phyloP scores from a whole-genome alignment of 257 asterid species.

The Solanum paucissectum region DNA sequence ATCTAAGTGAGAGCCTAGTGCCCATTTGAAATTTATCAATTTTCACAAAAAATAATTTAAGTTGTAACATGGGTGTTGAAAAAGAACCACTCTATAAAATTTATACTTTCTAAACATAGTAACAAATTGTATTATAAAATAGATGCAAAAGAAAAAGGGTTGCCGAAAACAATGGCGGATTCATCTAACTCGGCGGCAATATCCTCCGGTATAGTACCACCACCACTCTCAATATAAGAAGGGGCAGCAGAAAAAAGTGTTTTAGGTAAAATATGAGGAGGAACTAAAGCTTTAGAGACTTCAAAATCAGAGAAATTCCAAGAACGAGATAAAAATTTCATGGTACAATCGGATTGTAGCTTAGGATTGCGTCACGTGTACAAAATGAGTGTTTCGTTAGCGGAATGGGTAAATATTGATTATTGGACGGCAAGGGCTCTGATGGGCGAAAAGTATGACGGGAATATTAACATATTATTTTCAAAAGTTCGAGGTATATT shows the following conservation, averaged over 20 bases:
- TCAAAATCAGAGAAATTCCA: conserved; percentile 85
- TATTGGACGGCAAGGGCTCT: too few species aligned
- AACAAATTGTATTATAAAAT: neutral
- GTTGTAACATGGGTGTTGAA: neutral
- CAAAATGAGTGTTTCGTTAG: too few species aligned
- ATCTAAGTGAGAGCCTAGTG: neutral
- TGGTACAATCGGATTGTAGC: conserved; percentile 2
- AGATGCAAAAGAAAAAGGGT: conserved; percentile 76
- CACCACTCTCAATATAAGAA: conserved; percentile 1
- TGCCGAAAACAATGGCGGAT: conserved; percentile 41
- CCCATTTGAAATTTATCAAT: neutral
- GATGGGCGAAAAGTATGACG: too few species aligned
- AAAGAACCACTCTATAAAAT: neutral
- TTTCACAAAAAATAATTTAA: neutral
- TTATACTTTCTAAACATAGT: neutral
- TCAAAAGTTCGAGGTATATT: too few species aligned
- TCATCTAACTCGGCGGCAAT: conserved; percentile 48
- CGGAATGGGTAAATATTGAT: too few species aligned
- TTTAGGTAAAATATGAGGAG: conserved; percentile 24
- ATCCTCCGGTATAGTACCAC: conserved; percentile 35
- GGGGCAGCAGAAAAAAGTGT: neutral
- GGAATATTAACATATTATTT: too few species aligned
- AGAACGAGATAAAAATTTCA: conserved; percentile 90
- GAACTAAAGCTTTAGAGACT: conserved; percentile 57
- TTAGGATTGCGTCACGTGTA: too few species aligned